Evolutionary conservation across 257 asterid genomes (phyloP).

Genomic region (Solanum microdontum): DNA sequence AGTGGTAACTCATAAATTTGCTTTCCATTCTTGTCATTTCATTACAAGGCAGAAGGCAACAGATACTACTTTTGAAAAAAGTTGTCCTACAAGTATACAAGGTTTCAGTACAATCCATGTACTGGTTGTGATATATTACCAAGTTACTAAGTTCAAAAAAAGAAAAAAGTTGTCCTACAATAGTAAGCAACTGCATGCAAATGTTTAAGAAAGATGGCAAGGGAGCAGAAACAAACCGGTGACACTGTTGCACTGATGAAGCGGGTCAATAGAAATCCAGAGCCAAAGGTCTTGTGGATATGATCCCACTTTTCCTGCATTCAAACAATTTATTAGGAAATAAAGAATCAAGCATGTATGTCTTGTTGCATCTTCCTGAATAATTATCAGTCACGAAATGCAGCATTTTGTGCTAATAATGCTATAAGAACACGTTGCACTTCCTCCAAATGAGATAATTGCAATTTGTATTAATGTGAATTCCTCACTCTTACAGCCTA

Average conservation of each 20-base stretch:
- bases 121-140: too few species aligned
- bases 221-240: slow-evolving; percentile 39
- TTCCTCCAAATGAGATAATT: background rate
- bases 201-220: background rate
- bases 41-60: background rate
- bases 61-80: background rate
- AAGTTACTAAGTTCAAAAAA: too few species aligned
- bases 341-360: background rate
- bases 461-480: background rate
- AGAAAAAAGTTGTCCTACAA: background rate
- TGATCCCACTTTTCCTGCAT: slow-evolving; percentile 80
- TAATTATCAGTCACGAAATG: background rate
- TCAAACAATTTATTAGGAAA: background rate
- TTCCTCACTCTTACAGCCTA: background rate
- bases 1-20: background rate
- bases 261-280: slow-evolving; percentile 73
- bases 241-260: slow-evolving; percentile 65
- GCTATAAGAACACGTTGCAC: background rate
- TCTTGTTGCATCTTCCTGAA: background rate
- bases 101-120: too few species aligned
- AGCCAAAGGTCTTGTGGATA: slow-evolving; percentile 57
- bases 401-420: background rate
- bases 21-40: background rate
- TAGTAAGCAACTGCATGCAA: slow-evolving; percentile 1
- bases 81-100: background rate